Base-by-base conservation (phyloP, 768 basidiomycete species). In the Lactarius akahatsu region DNA sequence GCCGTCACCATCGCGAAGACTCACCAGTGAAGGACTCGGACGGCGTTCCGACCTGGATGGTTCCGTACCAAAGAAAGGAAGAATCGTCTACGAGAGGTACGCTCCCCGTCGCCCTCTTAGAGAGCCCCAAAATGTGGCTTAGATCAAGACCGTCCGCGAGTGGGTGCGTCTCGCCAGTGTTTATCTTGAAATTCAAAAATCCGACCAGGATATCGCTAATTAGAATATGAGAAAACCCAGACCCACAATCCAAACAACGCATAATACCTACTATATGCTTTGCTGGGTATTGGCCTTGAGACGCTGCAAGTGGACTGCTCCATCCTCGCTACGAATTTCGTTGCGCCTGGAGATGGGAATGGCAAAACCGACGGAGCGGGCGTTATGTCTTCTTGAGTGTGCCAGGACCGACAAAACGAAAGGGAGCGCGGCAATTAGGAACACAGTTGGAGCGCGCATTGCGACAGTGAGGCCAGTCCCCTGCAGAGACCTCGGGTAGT, bases 61-160 rank as follows among this genome's bases (percentile, higher is more conserved):
- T 36, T 16, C 68, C 68, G 28, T 55, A 66, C 68, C 68, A 69
- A 26, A 66, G 61, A 15, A n/a, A 55, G 1, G 18, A 45, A 6
- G 26, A 10, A 30, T 58, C 18, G 54, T 66, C 60, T 7, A 28
- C 63, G n/a, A 69, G 57, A 34, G 59, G 50, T 30, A 15, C 34
- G 47, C 54, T 50, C 32, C 34, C 43, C 20, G 26, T 57, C 32
- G 61, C 38, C 26, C 62, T 34, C 30, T 58, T 62, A 40, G 6
- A 34, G 34, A 3, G 13, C 30, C 16, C 15, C 16, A 41, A 41
- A 41, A 16, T 26, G n/a, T 10, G 47, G 10, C 55, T 9, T 15
- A 10, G 56, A 26, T 41, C 61, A 55, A 62, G 34, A 6, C 8
- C 28, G 4, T 3, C 41, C 47, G 45, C 63, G 26, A 43, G 34